A percentile compares a stretch with the other conserved stretches of the same genome.
Conservation (phyloP, 805 yeast genomes). For the Wickerhamia fluorescens region DNA sequence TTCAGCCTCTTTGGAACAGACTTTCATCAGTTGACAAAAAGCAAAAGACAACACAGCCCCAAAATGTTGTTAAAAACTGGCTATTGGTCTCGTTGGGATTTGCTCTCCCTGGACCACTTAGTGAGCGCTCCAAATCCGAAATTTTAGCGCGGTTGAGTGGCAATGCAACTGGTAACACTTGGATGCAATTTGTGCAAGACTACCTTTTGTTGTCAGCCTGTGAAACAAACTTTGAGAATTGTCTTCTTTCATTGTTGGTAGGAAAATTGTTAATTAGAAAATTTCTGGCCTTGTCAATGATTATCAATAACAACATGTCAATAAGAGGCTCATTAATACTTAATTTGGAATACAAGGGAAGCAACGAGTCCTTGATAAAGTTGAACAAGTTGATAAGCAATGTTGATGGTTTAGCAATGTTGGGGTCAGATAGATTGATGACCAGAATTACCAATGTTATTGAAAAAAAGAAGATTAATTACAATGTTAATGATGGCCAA, state of each 20-base stretch:
- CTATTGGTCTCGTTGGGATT: slow-evolving; percentile 21
- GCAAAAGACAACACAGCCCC: neutral
- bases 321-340: slow-evolving; percentile 18
- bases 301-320: slow-evolving; percentile 19
- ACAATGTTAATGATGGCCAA: slow-evolving; percentile 18
- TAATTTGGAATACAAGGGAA: slow-evolving; percentile 26
- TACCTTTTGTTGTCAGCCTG: slow-evolving; percentile 21
- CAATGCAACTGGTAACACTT: neutral
- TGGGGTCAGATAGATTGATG: slow-evolving; percentile 20
- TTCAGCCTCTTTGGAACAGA: slow-evolving; percentile 5
- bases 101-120: slow-evolving; percentile 17
- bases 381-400: slow-evolving; percentile 20
- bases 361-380: slow-evolving; percentile 12
- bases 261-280: slow-evolving; percentile 19
- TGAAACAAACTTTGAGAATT: slow-evolving; percentile 27
- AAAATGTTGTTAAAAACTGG: slow-evolving; percentile 14
- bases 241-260: slow-evolving; percentile 23
- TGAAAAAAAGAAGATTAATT: slow-evolving; percentile 16
- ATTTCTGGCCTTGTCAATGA: slow-evolving; percentile 11
- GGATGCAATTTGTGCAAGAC: slow-evolving; percentile 14
- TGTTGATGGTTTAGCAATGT: slow-evolving; percentile 25
- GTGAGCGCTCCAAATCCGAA: slow-evolving; percentile 8
- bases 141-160: slow-evolving; percentile 15
- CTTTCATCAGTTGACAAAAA: neutral
- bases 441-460: slow-evolving; percentile 23